Conservation (phyloP, 768 basidiomycete genomes). For the Tricholoma matsutake region DNA sequence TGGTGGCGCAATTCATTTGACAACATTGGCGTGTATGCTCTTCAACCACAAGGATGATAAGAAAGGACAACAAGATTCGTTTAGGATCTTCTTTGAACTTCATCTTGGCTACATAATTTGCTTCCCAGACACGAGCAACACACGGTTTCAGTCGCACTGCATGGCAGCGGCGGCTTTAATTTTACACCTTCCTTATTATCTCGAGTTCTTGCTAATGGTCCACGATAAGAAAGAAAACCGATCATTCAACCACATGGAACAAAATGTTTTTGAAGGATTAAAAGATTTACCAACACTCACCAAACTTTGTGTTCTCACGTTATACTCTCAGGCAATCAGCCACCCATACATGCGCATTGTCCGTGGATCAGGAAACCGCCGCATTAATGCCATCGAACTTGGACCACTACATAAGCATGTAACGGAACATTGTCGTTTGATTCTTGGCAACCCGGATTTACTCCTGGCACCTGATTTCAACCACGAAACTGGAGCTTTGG, state of each 20-base stretch:
- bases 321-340: background rate
- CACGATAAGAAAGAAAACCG: too few species aligned
- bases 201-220: too few species aligned
- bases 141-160: too few species aligned
- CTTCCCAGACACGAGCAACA: too few species aligned
- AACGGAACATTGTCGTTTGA: conserved; percentile 2
- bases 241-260: too few species aligned
- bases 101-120: too few species aligned
- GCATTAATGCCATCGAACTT: conserved; percentile 24
- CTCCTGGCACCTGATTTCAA: conserved; percentile 12
- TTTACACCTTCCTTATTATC: background rate
- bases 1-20: too few species aligned
- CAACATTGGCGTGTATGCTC: too few species aligned
- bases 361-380: background rate
- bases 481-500: conserved; percentile 13
- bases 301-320: background rate
- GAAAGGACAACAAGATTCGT: too few species aligned
- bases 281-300: background rate
- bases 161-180: background rate
- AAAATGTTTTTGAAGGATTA: background rate
- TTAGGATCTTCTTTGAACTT: too few species aligned
- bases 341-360: background rate
- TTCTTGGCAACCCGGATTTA: conserved; percentile 21
- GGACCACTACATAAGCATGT: conserved; percentile 21
- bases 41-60: too few species aligned